Evolutionary conservation across 768 basidiomycete species (phyloP), one percentile per base, ranked within the genome.

Genomic region (Piloderma croceum): DNA sequence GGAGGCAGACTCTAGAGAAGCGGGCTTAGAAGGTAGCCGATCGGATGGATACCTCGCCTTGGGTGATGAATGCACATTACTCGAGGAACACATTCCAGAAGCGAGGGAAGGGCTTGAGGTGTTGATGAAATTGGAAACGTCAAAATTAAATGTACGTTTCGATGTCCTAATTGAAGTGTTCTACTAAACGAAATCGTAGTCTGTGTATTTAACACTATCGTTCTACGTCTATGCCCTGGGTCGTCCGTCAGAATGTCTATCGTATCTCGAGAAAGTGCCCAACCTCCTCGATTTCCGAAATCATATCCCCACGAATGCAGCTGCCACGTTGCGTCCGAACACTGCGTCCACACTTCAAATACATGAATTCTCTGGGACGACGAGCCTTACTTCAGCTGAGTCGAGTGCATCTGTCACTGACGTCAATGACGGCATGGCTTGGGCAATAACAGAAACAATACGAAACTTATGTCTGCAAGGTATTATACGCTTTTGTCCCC

Each of bases 211-310:
- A 42, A 71, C 77, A 0, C 65, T 88, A 36, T 88, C 87, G 2
- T 90, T 89, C 59, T 84, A 85, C 52, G 79, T 81, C 3, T 90
- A 87, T 59, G 87, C 90, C 1, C 59, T 90, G 6, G 78, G 81
- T 20, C 68, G 74, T 19, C 81, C 81, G 13, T 59, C 67, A 3
- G 74, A 78, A 41, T 90, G 86, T 43, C 62, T 93, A 11, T 49
- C 63, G 3, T 68, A 83, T 49, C 67, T 89, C 3, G 54, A 58
- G 17, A 67, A 71, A 49, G 73, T 85, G 5, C 71, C 74, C 7
- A 68, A 77, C 37, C 59, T 83, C 20, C 44, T 69, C 10, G 73
- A 79, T 47, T 61, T 73, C n/a, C 71, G 73, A 46, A 67, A 63
- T 37, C 76, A 77, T 45, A 68, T 78, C 18, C 76, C 76, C 9